Evolutionary conservation across 2,329 filamentous ascomycete species (phyloP), one percentile per base, ranked within the genome.

Genomic region (Aspergillus ochraceoroseus): DNA sequence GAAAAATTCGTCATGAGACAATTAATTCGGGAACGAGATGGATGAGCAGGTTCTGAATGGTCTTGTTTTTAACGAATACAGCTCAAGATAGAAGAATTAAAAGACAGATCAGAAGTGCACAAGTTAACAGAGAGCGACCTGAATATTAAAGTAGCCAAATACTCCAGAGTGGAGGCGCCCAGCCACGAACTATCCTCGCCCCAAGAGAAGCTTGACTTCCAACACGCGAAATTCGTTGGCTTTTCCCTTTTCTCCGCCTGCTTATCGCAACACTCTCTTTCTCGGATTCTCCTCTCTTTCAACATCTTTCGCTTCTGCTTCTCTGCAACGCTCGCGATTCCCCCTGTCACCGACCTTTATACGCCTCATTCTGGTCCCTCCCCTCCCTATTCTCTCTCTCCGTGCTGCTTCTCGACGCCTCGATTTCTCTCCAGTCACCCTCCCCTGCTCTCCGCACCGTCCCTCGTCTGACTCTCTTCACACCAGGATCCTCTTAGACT

Each of bases 401-500:
- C 20, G 20, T 9, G 5, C 94, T 66, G 0, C 82, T 69, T 37
- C 67, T 68, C 30, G 94, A 66, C 48, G 92, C 85, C 48, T 74
- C 77, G 31, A 66, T 94, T 94, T 7, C 80, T 79, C 30, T 14
- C n/a, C 14, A 37, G 18, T 27, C 26, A 14, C 19, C 15, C 9
- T 9, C 14, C 36, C 36, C 35, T 26, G 18, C 28, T 36, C 32
- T 17, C 28, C 32, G 22, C 14, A 22, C 32, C 13, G 15, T 20
- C 34, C 20, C 32, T 20, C 14, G 14, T 26, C 33, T 33, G 22
- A 3, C 13, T 36, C 19, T 37, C 27, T 26, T 13, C 22, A 7
- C 20, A 22, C 29, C 22, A 14, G 19, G 25, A 22, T 17, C 36
- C 20, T 9, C 17, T 14, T 15, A 15, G 11, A 8, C 32, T 14